Base-by-base conservation (phyloP, 225 moss, liverwort and hornwort species). In the Takakia lepidozioides region DNA sequence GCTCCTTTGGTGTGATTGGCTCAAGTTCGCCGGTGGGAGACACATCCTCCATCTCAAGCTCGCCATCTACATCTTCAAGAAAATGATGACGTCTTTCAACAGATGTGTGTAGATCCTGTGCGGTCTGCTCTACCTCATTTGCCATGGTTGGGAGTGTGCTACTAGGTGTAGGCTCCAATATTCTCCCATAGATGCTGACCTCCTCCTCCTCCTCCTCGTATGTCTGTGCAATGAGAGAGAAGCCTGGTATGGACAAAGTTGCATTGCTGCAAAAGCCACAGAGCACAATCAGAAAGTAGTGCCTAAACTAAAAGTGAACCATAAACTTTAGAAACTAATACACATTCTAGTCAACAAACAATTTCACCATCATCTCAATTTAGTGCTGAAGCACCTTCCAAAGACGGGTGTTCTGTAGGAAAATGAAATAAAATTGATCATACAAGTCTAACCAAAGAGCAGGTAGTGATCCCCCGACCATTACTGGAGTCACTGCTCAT, bases 261-360 rank as follows among this genome's bases (percentile, higher is more conserved):
- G 91, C 91, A 75, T 98, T 98, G 85, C 98, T 98, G 98, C 70
- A 81, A n/a, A n/a, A n/a, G n/a, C n/a, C n/a, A n/a, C n/a, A n/a
- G n/a, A n/a, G n/a, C n/a, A n/a, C n/a, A n/a, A n/a, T n/a, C n/a
- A n/a, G n/a, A n/a, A n/a, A n/a, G n/a, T n/a, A n/a, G n/a, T n/a
- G n/a, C n/a, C n/a, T n/a, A n/a, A n/a, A n/a, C n/a, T n/a, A n/a
- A n/a, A n/a, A n/a, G n/a, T n/a, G n/a, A n/a, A n/a, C n/a, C n/a
- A n/a, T n/a, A n/a, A n/a, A n/a, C n/a, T n/a, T n/a, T n/a, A n/a
- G n/a, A n/a, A n/a, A n/a, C n/a, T n/a, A n/a, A n/a, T n/a, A n/a
- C n/a, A n/a, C n/a, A n/a, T n/a, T n/a, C n/a, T n/a, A n/a, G n/a
- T n/a, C n/a, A n/a, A n/a, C n/a, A n/a, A n/a, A n/a, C n/a, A n/a